A percentile compares a stretch with the other conserved stretches of the same genome.
These are phyloP conservation scores for Lathyrus sativus DNA, from an alignment of 306 rosid species.

Conservation along the genomic window DNA sequence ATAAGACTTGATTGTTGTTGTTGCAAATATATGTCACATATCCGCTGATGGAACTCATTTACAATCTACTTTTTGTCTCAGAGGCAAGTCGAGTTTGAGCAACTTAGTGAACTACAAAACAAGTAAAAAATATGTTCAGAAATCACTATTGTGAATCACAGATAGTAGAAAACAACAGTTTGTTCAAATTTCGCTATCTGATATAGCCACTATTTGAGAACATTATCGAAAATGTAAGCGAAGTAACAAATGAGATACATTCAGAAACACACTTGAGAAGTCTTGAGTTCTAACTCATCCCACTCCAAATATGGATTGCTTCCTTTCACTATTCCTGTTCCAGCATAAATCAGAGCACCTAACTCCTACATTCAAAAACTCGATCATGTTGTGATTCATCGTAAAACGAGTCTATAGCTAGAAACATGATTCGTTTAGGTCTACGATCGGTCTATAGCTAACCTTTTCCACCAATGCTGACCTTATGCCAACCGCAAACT, in stretches of 20 bases:
- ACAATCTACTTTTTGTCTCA: slow-evolving; percentile 54
- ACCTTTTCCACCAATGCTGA: slow-evolving; percentile 92
- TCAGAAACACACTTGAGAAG: slow-evolving; percentile 69
- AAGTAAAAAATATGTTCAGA: slow-evolving; percentile 26
- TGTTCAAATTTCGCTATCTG: not conserved
- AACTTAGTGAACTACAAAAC: slow-evolving; percentile 71
- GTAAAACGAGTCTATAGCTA: slow-evolving; percentile 1
- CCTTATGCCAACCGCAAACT: slow-evolving; percentile 95
- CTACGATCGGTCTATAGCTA: slow-evolving; percentile 21
- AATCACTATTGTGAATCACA: not conserved
- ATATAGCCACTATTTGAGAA: not conserved
- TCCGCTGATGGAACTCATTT: slow-evolving; percentile 37
- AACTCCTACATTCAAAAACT: slow-evolving; percentile 54
- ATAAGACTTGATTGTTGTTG: not conserved
- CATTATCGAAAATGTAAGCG: not conserved
- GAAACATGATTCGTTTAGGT: slow-evolving; percentile 22
- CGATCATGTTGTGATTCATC: slow-evolving; percentile 24
- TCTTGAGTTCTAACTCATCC: slow-evolving; percentile 93
- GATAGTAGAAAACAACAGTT: not conserved
- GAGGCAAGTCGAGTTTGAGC: slow-evolving; percentile 72
- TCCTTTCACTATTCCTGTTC: slow-evolving; percentile 96
- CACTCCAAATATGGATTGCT: slow-evolving; percentile 83
- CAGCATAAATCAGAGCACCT: slow-evolving; percentile 85
- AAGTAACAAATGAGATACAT: not conserved
- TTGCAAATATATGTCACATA: slow-evolving; percentile 1